Evolutionary conservation across 192 early-diverging fungal genomes (phyloP).

Genomic region (Podochytrium sp.): DNA sequence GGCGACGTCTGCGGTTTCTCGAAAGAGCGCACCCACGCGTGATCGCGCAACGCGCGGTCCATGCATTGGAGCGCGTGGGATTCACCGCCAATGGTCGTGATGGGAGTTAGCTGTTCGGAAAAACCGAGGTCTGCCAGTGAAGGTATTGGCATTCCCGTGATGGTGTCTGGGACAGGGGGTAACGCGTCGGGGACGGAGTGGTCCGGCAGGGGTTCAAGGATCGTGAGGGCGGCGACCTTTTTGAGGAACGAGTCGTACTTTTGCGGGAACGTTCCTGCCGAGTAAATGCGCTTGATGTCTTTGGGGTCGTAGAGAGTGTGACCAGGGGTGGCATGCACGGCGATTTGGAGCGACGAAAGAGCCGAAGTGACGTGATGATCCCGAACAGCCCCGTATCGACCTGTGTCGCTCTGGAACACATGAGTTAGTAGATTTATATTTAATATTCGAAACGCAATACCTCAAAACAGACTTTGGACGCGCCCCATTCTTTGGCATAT

Average conservation of each 20-base stretch:
- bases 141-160: not conserved
- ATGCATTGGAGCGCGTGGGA: not conserved
- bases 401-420: not conserved
- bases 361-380: not conserved
- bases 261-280: not conserved
- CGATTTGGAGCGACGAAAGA: not conserved
- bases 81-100: constrained; percentile 18
- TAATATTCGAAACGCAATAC: not conserved
- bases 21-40: constrained; percentile 24
- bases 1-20: constrained; percentile 39
- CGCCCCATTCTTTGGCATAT: not conserved
- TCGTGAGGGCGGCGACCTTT: not conserved
- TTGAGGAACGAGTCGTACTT: not conserved
- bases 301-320: constrained; percentile 32
- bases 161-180: not conserved
- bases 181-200: not conserved
- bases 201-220: not conserved
- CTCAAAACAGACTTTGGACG: constrained; percentile 12
- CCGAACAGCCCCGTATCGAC: not conserved
- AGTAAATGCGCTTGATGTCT: not conserved
- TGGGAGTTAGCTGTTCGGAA: not conserved
- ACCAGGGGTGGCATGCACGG: not conserved
- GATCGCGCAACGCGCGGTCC: not conserved
- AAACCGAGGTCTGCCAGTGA: not conserved
- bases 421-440: too few species aligned